Evolutionary conservation across 345 rosid genomes (phyloP).

Genomic region (Anastatica hierochuntica): DNA sequence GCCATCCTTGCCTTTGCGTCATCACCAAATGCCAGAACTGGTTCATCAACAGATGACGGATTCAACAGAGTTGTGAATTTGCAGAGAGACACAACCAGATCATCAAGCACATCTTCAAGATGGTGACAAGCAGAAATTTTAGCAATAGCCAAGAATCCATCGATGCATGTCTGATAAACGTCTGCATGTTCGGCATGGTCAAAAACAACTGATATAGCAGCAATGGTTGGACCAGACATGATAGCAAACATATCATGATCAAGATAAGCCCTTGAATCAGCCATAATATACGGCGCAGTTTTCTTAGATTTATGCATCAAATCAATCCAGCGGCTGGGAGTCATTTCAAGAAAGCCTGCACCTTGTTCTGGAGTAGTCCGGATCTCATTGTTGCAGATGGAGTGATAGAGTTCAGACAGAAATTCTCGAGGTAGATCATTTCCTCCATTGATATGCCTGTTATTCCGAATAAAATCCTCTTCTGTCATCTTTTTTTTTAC

Average conservation of each 20-base stretch:
- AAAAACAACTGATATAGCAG: slow-evolving; percentile 96
- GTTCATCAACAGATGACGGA: slow-evolving; percentile 79
- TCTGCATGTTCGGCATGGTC: slow-evolving; percentile 98
- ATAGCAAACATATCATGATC: slow-evolving; percentile 98
- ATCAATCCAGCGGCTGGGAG: slow-evolving; percentile 99
- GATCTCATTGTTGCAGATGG: slow-evolving; percentile 94
- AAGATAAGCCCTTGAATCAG: slow-evolving; percentile 78
- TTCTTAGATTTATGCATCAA: slow-evolving; percentile 91
- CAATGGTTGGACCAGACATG: slow-evolving; percentile 98
- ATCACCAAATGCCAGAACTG: slow-evolving; percentile 92
- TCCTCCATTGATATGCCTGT: slow-evolving; percentile 92
- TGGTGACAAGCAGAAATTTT: slow-evolving; percentile 97
- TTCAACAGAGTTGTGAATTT: slow-evolving; percentile 92
- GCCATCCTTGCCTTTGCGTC: slow-evolving; percentile 95
- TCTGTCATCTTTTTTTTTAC: slow-evolving; percentile 99
- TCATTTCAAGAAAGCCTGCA: slow-evolving; percentile 88
- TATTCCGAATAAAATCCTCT: slow-evolving; percentile 92
- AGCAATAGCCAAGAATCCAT: slow-evolving; percentile 94
- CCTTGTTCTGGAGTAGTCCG: slow-evolving; percentile 97
- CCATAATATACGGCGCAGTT: slow-evolving; percentile 72
- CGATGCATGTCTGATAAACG: slow-evolving; percentile 89
- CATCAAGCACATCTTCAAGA: slow-evolving; percentile 97
- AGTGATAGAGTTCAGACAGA: slow-evolving; percentile 71
- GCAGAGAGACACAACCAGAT: slow-evolving; percentile 88
- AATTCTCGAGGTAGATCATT: slow-evolving; percentile 81